Percentiles rank a stretch among this genome's conserved stretches.
Evolutionary conservation across 2,329 filamentous ascomycete species (phyloP).

Genomic region (Xylariaceae sp.): DNA sequence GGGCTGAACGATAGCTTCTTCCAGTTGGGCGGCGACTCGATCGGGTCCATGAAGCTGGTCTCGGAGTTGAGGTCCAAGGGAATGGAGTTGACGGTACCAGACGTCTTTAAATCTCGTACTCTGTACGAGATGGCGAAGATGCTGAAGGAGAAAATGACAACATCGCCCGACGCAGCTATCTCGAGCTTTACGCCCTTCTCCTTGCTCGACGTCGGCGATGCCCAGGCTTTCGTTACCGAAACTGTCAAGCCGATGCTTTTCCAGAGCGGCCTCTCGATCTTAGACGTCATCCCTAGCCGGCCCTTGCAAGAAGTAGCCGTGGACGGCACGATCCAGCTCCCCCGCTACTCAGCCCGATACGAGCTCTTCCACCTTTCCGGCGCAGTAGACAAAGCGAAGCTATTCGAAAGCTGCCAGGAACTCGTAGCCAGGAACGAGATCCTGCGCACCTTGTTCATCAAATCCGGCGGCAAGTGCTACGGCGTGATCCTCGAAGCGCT

Average conservation of each 20-base stretch:
- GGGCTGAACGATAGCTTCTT: constrained; percentile 55
- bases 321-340: constrained; percentile 49
- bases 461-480: constrained; percentile 44
- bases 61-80: constrained; percentile 46
- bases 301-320: constrained; percentile 57
- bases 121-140: constrained; percentile 49
- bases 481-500: constrained; percentile 55
- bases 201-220: constrained; percentile 38
- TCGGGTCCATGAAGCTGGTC: constrained; percentile 56
- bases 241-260: constrained; percentile 47
- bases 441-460: constrained; percentile 59
- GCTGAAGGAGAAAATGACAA: constrained; percentile 34
- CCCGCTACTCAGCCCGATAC: constrained; percentile 59
- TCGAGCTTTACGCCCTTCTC: constrained; percentile 44
- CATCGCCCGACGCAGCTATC: constrained; percentile 12
- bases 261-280: constrained; percentile 45
- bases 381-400: constrained; percentile 41
- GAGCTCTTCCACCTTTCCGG: constrained; percentile 58
- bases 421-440: constrained; percentile 59
- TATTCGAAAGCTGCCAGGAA: constrained; percentile 46
- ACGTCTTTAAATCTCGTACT: constrained; percentile 47
- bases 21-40: constrained; percentile 54
- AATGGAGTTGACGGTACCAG: constrained; percentile 46
- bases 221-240: constrained; percentile 40
- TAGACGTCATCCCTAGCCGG: constrained; percentile 52